Percentiles rank a stretch among this genome's conserved stretches.
phyloP scores from a whole-genome alignment of 345 rosid genomes.

The Bruguiera parviflora region DNA sequence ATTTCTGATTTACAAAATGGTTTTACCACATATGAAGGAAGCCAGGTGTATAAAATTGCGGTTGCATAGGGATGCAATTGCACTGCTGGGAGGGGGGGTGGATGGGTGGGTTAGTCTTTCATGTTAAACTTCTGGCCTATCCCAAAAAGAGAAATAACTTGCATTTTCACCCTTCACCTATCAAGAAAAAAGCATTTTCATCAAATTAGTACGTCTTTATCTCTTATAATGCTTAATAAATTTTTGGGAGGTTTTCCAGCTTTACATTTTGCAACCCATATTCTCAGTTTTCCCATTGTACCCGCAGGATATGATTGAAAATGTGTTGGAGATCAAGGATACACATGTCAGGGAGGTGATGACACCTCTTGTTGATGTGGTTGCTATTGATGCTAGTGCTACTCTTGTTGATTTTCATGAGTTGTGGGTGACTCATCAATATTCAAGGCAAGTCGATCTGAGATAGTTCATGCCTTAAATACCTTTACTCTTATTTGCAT shows the following conservation, averaged over 20 bases:
- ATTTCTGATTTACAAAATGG: no score
- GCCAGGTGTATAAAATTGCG: no score
- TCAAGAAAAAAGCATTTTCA: no score
- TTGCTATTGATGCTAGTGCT: conserved; percentile 86
- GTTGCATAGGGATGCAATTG: no score
- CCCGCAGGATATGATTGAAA: conserved; percentile 92
- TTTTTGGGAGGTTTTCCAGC: background rate
- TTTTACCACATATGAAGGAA: no score
- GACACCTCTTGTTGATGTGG: conserved; percentile 99
- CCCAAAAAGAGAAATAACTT: no score
- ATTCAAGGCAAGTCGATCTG: conserved; percentile 59
- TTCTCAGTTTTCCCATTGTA: conserved; percentile 21
- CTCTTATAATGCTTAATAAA: background rate
- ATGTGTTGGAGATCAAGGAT: conserved; percentile 97
- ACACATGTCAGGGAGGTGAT: conserved; percentile 97
- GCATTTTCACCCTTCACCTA: no score
- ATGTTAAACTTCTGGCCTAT: no score
- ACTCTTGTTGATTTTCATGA: conserved; percentile 80
- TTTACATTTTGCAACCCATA: conserved; percentile 17
- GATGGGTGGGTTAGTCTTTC: no score
- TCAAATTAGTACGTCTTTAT: background rate
- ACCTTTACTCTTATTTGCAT: conserved; percentile 9
- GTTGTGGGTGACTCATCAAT: conserved; percentile 96
- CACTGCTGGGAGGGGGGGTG: no score
- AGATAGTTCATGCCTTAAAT: conserved; percentile 10